Evolutionary conservation across 2,329 filamentous ascomycete genomes (phyloP), one percentile per base, ranked within the genome.

Genomic region (Sporothrix pseudoabietina): DNA sequence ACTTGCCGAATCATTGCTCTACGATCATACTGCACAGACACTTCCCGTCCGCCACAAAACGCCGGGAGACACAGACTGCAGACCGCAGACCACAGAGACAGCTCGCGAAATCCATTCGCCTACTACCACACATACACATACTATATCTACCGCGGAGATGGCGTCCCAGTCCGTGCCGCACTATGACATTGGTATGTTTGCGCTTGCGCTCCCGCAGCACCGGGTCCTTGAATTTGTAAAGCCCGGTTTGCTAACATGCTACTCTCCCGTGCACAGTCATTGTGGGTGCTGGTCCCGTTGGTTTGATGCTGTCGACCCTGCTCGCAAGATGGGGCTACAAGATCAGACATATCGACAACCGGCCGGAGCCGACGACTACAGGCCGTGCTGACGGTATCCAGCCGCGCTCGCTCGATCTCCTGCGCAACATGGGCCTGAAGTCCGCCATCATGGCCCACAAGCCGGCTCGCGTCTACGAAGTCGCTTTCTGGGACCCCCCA

Each of bases 301-400:
- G 94, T 72, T 88, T 97, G 73, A 90, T 97, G 83, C 87, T 97
- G 32, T 96, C 94, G 9, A 94, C 94, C 41, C 95, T 92, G 80
- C 87, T 98, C 75, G 92, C 93, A 75, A 87, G 94, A 84, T 97
- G 94, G 93, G 94, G 94, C 26, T 98, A 97, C 86, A 94, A 90
- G 81, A 93, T 98, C 82, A 97, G 95, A 85, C 94, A 97, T 83
- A 94, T 97, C 79, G 94, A 97, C 83, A 97, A 97, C 82, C 88
- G 94, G 74, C 86, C 93, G 1, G 92, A 95, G 78, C 94, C 94
- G 19, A 97, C 94, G 14, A 79, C 89, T 2, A 97, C 94, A 26
- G 94, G 94, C 71, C 92, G 94, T 76, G 94, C 94, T 72, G 94
- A 97, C 82, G 94, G 94, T 75, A 97, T 98, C 73, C 94, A 97